These are phyloP conservation scores for Trypanosoma scelopori DNA, from an alignment of 208 protist genomes.

Conservation along the genomic window DNA sequence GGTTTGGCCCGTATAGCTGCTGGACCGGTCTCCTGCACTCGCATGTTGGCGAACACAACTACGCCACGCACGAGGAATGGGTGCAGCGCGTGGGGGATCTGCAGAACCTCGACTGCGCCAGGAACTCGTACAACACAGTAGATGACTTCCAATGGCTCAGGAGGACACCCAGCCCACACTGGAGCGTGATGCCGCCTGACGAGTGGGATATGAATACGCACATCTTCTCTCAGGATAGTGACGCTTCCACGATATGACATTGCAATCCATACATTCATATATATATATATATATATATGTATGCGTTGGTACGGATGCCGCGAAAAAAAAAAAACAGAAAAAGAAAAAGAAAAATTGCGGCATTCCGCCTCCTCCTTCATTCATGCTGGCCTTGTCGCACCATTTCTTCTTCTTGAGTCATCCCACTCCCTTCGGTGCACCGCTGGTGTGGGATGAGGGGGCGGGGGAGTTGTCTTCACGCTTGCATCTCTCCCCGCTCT, in stretches of 20 bases:
- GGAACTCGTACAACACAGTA: conserved; percentile 48
- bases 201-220: conserved; percentile 29
- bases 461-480: too few relatives aligned
- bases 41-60: conserved; percentile 21
- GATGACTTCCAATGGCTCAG: conserved; percentile 90
- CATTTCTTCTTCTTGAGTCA: conserved; percentile 3
- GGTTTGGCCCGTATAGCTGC: conserved; percentile 76
- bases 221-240: not conserved
- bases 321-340: too few relatives aligned
- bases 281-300: conserved; percentile 21
- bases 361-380: too few relatives aligned
- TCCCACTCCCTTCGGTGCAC: not conserved
- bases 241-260: too few relatives aligned
- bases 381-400: conserved; percentile 20
- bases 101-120: conserved; percentile 28
- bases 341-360: too few relatives aligned
- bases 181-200: conserved; percentile 49
- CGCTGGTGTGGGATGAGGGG: too few relatives aligned
- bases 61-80: conserved; percentile 58
- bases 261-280: too few relatives aligned
- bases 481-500: too few relatives aligned
- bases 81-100: conserved; percentile 62
- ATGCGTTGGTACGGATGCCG: conserved; percentile 5
- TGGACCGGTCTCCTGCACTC: conserved; percentile 69
- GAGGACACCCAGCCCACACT: conserved; percentile 79